Base-by-base conservation (phyloP, 2,329 filamentous ascomycete genomes). In the Paraphoma sp. region DNA sequence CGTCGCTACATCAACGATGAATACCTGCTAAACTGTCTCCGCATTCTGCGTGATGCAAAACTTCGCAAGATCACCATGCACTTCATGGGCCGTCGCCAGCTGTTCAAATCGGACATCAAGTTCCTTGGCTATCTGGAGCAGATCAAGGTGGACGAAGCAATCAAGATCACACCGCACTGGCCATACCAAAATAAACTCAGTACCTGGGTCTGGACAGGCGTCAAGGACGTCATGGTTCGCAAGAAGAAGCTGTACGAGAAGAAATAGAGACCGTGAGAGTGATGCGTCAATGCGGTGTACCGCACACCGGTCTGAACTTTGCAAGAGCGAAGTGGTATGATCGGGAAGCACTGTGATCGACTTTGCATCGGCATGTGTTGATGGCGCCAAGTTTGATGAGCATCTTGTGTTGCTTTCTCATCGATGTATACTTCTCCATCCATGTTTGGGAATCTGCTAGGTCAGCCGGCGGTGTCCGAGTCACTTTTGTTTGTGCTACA, bases 1-100 rank as follows among this genome's bases (percentile, higher is more conserved):
- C 79, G 81, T n/a, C 79, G 80, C 28, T 84, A 80, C 56, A 74
- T 82, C 46, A 74, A 80, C 44, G 81, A 84, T 59, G 73, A 79
- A 8, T 73, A 79, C 38, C 64, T 84, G 41, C 74, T 81, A 41
- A 78, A 79, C 28, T 75, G 78, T 33, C 69, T 84, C 8, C 77
- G 78, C 6, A 72, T 80, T 40, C 71, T 84, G 12, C 71, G 75
- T 7, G 63, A 78, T 17, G 74, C 74, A 29, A 75, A 78, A 31
- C 73, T 84, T 7, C 75, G 78, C 23, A 78, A 72, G 23, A 54
- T 84, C 12, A 71, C 70, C 6, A 57, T 84, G 16, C 65, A 69
- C 12, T 83, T 83, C 55, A 65, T 69, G 42, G 82, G 81, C 42
- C 76, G 80, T 9, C 70, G 70, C 17, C 48, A 62, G 12, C 48